Base-by-base conservation (phyloP, 2,329 filamentous ascomycete genomes). In the Westerdykella sp. region DNA sequence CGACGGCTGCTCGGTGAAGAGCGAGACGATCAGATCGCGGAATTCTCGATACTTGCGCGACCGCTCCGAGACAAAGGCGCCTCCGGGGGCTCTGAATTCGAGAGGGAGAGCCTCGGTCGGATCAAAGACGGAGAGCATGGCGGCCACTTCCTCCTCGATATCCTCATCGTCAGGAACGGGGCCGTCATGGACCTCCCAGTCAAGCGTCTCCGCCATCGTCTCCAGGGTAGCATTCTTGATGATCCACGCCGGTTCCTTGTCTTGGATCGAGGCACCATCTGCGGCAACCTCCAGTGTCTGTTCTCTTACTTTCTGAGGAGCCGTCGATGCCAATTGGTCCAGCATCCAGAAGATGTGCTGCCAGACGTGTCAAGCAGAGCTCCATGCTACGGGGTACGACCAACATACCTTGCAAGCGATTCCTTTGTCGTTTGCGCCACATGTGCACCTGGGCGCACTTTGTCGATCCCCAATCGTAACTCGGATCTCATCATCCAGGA, bases 331-430 rank as follows among this genome's bases (percentile, higher is more conserved):
- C 21, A 68, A 46, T 39, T 67, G 62, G 39, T 67, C 63, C 5
- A 59, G 51, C 4, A 67, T 54, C 64, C 64, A 68, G 41, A 63
- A 67, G 16, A 67, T 65, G 34, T 68, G 65, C 65, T 68, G 25
- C 10, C 22, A n/a, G 13, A 16, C 25, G 23, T 3, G 44, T 46
- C 14, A 44, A 41, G 28, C 14, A 14, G 11, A 9, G 25, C 25
- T 28, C 25, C 7, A 28, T 28, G 25, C 7, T 7, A 9, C 25
- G 18, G 21, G 14, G 5, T 23, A 18, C 6, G 3, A 2, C 25
- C 4, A 25, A 50, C 55, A 25, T 49, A 67, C 65, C 48, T 65
- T 67, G 46, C 65, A 68, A 11, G 62, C 64, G 12, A 55, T 42
- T 2, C 56, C 56, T 13, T 53, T 52, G 16, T 64, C 61, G 39